Evolutionary conservation across 805 yeast species (phyloP), one percentile per base, ranked within the genome.

Genomic region (Jamesozyma jinghongensis): DNA sequence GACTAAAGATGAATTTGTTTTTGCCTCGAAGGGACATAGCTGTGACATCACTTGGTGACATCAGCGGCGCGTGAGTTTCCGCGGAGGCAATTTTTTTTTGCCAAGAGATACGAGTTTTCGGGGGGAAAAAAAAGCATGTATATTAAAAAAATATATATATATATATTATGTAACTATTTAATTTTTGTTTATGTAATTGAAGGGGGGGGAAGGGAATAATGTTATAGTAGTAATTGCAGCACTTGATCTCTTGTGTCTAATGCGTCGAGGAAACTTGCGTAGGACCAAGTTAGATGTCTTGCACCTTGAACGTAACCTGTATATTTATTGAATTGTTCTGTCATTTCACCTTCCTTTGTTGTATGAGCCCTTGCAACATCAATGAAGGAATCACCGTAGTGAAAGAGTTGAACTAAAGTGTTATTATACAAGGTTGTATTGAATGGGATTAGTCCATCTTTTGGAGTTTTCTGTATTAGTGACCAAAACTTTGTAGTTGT

Each of bases 241-340:
- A 38, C 32, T 18, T 20, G 71, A 25, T 53, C 48, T 59, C 92
- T 77, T 79, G 84, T 75, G 57, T 79, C 69, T 42, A 73, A 65
- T 10, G 90, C 76, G 49, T 76, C 73, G 77, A 81, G 79, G 35
- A 83, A 74, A 4, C 94, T 72, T 26, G 86, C 76, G 57, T 85
- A 85, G 45, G 94, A 81, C 97, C 97, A 90, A 4, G 97, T 88
- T 50, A 90, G 73, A 51, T 84, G 75, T 41, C 66, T 63, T 0
- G 97, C 97, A 5, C 97, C 97, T 60, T 80, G 82, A 81, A 86
- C 76, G 58, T 62, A 86, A 0, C 97, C 97, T 32, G 72, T 76
- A 52, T 78, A 72, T 53, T 74, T 77, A 63, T 84, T 85, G 60
- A 86, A 85, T 56, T 90, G 96, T 62, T 90, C 97, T 53, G 88